phyloP scores from a whole-genome alignment of 2,329 filamentous ascomycete genomes.

The Domatiomyces catenatus region DNA sequence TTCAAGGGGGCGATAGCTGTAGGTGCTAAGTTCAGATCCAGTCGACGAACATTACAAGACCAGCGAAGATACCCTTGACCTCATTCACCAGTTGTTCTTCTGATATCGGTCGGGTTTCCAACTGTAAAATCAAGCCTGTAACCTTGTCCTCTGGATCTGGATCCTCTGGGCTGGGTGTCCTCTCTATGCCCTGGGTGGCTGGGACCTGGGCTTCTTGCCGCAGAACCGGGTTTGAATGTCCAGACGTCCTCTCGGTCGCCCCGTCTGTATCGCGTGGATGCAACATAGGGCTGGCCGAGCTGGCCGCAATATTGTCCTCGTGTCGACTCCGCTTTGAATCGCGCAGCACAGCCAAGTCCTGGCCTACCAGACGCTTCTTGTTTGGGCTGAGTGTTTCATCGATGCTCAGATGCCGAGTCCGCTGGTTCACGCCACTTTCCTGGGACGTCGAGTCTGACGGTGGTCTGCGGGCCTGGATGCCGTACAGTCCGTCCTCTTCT shows the following conservation, averaged over 20 bases:
- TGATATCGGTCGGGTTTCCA: constrained; percentile 52
- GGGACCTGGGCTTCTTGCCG: neutral
- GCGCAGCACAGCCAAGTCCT: neutral
- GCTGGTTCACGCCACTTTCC: neutral
- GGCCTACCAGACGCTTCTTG: neutral
- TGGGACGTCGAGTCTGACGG: neutral
- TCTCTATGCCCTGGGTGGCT: neutral
- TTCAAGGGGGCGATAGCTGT: constrained; percentile 46
- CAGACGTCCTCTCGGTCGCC: neutral
- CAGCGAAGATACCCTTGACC: constrained; percentile 47
- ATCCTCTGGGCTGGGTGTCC: neutral
- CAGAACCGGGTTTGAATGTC: neutral
- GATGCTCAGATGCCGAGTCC: neutral
- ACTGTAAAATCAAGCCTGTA: constrained; percentile 29
- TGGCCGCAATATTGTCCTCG: neutral
- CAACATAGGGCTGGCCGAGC: neutral
- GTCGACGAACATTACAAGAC: constrained; percentile 8
- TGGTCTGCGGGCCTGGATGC: neutral
- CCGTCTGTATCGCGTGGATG: neutral
- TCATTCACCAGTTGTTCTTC: constrained; percentile 67
- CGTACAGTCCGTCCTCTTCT: neutral
- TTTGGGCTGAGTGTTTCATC: neutral
- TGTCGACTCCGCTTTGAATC: neutral
- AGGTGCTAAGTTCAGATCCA: constrained; percentile 4
- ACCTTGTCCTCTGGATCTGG: neutral